Conservation (phyloP, 2,329 filamentous ascomycete genomes). For the Beauveria rudraprayagi region DNA sequence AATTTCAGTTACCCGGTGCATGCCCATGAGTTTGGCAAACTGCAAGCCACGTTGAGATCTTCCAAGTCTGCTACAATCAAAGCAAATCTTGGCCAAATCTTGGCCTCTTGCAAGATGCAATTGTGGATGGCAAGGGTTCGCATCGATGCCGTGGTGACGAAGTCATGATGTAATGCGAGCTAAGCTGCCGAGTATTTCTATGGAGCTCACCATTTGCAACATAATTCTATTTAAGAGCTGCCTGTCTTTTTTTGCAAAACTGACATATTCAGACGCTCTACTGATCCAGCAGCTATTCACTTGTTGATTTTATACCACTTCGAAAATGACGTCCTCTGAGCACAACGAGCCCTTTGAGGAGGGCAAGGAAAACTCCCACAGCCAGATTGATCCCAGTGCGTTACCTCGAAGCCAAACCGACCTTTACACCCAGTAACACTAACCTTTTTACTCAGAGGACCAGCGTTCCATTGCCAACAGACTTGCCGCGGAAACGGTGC, state of each 20-base stretch:
- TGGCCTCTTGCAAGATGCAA: background rate
- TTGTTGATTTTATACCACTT: too few relatives aligned
- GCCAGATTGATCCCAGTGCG: conserved; percentile 60
- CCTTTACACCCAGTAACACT: background rate
- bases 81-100: background rate
- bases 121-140: conserved; percentile 5
- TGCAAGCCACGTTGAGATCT: background rate
- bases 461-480: conserved; percentile 60
- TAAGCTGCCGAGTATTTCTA: background rate
- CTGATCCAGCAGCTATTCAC: background rate
- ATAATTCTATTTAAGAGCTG: background rate
- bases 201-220: background rate
- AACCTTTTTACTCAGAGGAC: conserved; percentile 41
- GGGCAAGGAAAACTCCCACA: conserved; percentile 58
- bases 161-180: conserved; percentile 11
- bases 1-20: background rate
- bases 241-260: background rate
- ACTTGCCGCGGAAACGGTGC: conserved; percentile 50
- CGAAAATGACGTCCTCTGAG: background rate
- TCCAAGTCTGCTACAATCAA: background rate
- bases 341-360: conserved; percentile 46
- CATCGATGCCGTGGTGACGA: background rate
- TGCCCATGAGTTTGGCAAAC: background rate
- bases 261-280: background rate
- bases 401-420: background rate